Evolutionary conservation across 192 early-diverging fungal species (phyloP).

Genomic region (Powellomyces hirtus): DNA sequence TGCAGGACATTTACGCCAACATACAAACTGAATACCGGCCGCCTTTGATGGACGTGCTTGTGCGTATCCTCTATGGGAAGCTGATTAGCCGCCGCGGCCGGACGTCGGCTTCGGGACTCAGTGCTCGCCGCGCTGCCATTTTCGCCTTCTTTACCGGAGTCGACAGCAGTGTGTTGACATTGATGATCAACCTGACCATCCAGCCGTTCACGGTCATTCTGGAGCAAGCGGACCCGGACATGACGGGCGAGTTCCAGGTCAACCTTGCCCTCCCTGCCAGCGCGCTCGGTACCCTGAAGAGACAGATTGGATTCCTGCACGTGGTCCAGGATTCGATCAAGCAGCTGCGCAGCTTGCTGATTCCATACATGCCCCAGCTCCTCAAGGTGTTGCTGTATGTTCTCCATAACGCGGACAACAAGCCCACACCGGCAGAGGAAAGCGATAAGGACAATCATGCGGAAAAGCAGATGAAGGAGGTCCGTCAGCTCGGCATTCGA

Average conservation of each 20-base stretch:
- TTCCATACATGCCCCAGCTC: conserved; percentile 69
- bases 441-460: conserved; percentile 16
- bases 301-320: conserved; percentile 79
- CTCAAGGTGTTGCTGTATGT: conserved; percentile 76
- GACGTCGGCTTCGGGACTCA: conserved; percentile 59
- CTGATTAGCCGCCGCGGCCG: conserved; percentile 78
- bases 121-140: conserved; percentile 75
- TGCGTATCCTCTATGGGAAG: conserved; percentile 89
- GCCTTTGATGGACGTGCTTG: conserved; percentile 70
- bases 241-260: not conserved
- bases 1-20: conserved; percentile 50
- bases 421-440: not conserved
- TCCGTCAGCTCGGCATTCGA: conserved; percentile 71
- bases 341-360: conserved; percentile 72
- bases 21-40: conserved; percentile 68
- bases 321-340: conserved; percentile 78
- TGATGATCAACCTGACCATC: conserved; percentile 80
- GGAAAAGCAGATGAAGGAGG: conserved; percentile 55
- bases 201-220: conserved; percentile 61
- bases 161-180: conserved; percentile 58
- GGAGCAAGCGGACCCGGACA: not conserved
- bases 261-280: not conserved
- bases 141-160: conserved; percentile 77
- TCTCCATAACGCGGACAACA: conserved; percentile 58
- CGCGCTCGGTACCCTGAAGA: conserved; percentile 38